Evolutionary conservation across 306 rosid genomes (phyloP).

Genomic region (Cucurbita maxima): DNA sequence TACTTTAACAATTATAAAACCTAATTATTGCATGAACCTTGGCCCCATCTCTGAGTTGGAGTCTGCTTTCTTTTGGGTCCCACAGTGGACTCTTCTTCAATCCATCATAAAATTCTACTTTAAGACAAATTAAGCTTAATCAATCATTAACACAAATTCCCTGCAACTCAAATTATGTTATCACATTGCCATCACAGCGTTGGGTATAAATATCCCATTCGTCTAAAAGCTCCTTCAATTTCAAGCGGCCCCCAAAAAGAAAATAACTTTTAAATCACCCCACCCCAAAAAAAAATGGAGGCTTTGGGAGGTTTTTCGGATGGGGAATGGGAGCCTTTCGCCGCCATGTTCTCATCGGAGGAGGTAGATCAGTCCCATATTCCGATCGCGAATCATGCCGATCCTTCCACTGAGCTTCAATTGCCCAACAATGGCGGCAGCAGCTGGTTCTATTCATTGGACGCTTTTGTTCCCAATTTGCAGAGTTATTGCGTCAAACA

Average conservation of each 20-base stretch:
- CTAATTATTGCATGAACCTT: background rate
- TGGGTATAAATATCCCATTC: background rate
- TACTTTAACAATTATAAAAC: background rate
- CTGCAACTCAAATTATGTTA: background rate
- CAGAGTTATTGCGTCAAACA: constrained; percentile 24
- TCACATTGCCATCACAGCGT: background rate
- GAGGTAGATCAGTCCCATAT: constrained; percentile 38
- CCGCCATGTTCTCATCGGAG: constrained; percentile 30
- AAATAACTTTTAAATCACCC: background rate
- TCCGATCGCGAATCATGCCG: background rate
- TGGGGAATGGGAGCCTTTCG: constrained; percentile 58
- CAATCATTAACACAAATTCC: background rate
- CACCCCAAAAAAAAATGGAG: constrained; percentile 38
- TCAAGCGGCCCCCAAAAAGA: background rate
- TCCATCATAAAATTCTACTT: constrained; percentile 8
- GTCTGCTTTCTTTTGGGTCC: background rate
- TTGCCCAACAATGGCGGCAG: background rate
- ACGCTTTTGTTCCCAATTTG: constrained; percentile 24
- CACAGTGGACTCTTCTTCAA: constrained; percentile 32
- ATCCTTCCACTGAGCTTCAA: background rate
- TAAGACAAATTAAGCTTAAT: background rate
- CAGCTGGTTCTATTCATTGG: constrained; percentile 32
- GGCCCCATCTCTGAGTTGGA: background rate
- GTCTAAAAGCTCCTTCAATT: background rate
- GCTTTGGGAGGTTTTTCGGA: constrained; percentile 40